Percentiles rank a stretch among this genome's conserved stretches.
Conservation (phyloP, 2,329 filamentous ascomycete genomes). For the Trichophyton benhamiae region DNA sequence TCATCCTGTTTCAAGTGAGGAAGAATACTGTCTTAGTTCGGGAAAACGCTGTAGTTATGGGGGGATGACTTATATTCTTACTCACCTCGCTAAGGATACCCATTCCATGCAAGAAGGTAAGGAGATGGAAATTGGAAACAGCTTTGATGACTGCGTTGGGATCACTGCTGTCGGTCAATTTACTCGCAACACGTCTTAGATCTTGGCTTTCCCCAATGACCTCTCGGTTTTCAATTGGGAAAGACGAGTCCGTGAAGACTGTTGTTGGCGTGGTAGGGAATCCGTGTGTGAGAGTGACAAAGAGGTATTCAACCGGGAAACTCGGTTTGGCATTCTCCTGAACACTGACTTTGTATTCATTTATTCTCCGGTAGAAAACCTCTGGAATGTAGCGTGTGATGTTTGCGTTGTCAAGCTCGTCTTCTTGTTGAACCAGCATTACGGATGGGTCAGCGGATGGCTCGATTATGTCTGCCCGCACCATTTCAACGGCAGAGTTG, state of each 20-base stretch:
- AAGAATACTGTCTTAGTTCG: not conserved
- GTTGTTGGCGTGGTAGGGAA: slow-evolving; percentile 75
- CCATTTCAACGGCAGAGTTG: slow-evolving; percentile 94
- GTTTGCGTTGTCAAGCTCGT: slow-evolving; percentile 62
- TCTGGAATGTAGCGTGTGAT: slow-evolving; percentile 86
- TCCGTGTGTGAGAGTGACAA: slow-evolving; percentile 90
- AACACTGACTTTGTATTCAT: slow-evolving; percentile 91
- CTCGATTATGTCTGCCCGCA: slow-evolving; percentile 85
- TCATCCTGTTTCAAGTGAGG: slow-evolving; percentile 58
- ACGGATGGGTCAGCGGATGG: slow-evolving; percentile 83
- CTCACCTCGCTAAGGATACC: slow-evolving; percentile 71
- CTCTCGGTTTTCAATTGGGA: slow-evolving; percentile 86
- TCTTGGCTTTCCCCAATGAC: slow-evolving; percentile 79
- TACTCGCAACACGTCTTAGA: slow-evolving; percentile 52
- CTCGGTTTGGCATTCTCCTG: slow-evolving; percentile 94
- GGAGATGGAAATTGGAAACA: slow-evolving; percentile 84
- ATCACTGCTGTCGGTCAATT: slow-evolving; percentile 55
- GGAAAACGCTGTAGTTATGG: not conserved
- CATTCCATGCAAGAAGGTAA: slow-evolving; percentile 74
- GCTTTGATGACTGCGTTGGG: slow-evolving; percentile 50
- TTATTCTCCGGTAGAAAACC: slow-evolving; percentile 89
- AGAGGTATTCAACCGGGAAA: slow-evolving; percentile 91
- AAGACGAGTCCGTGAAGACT: slow-evolving; percentile 57
- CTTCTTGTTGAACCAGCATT: slow-evolving; percentile 89
- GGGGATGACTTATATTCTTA: not conserved